Evolutionary conservation across 2,329 filamentous ascomycete genomes (phyloP).

Genomic region (Alternaria novae-zelandiae): DNA sequence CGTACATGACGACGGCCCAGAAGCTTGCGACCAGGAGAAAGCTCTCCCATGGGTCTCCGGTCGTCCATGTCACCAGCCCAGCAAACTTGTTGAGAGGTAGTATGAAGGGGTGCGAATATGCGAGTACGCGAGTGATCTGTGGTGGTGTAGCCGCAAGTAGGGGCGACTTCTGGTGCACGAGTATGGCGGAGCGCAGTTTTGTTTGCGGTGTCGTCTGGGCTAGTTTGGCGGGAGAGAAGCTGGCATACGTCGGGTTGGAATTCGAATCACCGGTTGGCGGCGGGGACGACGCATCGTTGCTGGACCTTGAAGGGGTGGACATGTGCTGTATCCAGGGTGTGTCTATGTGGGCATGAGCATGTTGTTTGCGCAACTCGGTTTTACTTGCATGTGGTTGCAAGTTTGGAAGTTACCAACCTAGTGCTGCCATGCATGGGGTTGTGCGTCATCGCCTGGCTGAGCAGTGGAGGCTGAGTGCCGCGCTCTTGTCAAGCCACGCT

Average conservation of each 20-base stretch:
- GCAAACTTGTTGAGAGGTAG: conserved; percentile 84
- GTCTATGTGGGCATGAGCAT: conserved; percentile 45
- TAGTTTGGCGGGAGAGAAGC: conserved; percentile 85
- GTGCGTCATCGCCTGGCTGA: conserved; percentile 46
- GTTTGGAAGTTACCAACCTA: conserved; percentile 43
- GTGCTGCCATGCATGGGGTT: conserved; percentile 51
- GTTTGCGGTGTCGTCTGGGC: conserved; percentile 71
- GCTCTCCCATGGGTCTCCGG: conserved; percentile 93
- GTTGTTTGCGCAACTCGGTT: conserved; percentile 16
- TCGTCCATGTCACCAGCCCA: conserved; percentile 92
- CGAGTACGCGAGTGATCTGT: conserved; percentile 89
- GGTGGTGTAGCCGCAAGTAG: conserved; percentile 91
- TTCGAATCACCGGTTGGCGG: conserved; percentile 51
- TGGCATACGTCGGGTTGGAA: conserved; percentile 75
- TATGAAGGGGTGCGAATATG: conserved; percentile 94
- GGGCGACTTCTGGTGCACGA: conserved; percentile 96
- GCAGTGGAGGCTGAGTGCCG: conserved; percentile 31
- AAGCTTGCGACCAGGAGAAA: conserved; percentile 86
- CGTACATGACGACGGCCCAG: conserved; percentile 87
- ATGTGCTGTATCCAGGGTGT: conserved; percentile 52
- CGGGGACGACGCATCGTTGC: conserved; percentile 47
- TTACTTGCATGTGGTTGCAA: conserved; percentile 13
- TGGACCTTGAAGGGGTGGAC: conserved; percentile 47
- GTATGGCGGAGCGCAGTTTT: conserved; percentile 84
- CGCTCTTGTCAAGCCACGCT: conserved; percentile 22